A percentile compares a stretch with the other conserved stretches of the same genome.
phyloP scores from a whole-genome alignment of 2,329 filamentous ascomycete species.

The Neonectria neomacrospora region DNA sequence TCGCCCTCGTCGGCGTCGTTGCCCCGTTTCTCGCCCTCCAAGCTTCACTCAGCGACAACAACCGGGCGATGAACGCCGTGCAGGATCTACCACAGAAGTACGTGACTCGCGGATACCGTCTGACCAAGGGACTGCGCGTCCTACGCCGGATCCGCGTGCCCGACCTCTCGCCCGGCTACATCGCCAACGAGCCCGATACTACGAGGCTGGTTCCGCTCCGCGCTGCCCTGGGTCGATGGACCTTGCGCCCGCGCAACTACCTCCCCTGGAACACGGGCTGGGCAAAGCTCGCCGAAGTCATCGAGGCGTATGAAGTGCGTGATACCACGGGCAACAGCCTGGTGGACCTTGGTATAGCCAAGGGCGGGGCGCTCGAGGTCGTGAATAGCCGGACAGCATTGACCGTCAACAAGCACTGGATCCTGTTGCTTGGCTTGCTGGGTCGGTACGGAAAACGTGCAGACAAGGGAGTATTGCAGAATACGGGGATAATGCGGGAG shows the following conservation, averaged over 20 bases:
- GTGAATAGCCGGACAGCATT: conserved; percentile 22
- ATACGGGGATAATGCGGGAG: conserved; percentile 4
- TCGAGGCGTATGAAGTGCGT: conserved; percentile 16
- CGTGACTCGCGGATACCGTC: conserved; percentile 10
- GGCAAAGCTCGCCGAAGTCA: conserved; percentile 24
- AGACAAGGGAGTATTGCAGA: conserved; percentile 21
- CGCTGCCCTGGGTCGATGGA: conserved; percentile 16
- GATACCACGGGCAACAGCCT: conserved; percentile 9
- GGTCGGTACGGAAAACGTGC: conserved; percentile 18
- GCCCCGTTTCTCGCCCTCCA: conserved; percentile 22
- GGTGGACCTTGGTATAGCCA: conserved; percentile 10
- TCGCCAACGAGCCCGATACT: conserved; percentile 22
- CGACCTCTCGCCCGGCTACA: conserved; percentile 21
- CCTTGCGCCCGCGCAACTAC: conserved; percentile 7
- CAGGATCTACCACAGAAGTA: conserved; percentile 22
- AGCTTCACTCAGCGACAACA: conserved; percentile 23
- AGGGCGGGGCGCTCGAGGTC: conserved; percentile 14
- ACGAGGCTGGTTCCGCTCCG: conserved; percentile 8
- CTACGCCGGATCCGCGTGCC: conserved; percentile 20
- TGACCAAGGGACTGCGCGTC: conserved; percentile 15
- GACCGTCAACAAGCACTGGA: conserved; percentile 23
- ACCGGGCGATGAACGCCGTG: conserved; percentile 24
- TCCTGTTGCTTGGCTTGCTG: conserved; percentile 20
- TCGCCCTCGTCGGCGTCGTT: conserved; percentile 20
- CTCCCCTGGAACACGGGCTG: conserved; percentile 22